A percentile compares a stretch with the other conserved stretches of the same genome.
Conservation (phyloP, 1,139 yeast genomes). For the Lodderomyces orthopsilosis region DNA sequence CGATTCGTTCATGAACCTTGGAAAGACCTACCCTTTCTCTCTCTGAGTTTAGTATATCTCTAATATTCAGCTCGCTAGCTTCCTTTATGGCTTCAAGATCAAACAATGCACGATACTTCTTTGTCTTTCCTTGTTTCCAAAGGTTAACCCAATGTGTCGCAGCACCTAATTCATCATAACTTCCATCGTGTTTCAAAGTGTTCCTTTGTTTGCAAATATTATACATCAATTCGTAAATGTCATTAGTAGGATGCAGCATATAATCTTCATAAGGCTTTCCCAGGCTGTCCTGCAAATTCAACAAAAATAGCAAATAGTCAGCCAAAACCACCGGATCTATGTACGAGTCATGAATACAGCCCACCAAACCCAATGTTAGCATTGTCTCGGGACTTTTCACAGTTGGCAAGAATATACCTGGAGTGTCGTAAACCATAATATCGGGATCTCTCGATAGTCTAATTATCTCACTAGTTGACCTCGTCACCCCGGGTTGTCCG, state of each 20-base stretch:
- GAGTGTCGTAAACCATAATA: slow-evolving; percentile 80
- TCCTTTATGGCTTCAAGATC: slow-evolving; percentile 37
- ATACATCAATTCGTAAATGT: slow-evolving; percentile 57
- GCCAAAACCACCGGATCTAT: slow-evolving; percentile 86
- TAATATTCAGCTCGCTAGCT: slow-evolving; percentile 24
- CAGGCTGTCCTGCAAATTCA: slow-evolving; percentile 61
- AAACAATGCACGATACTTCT: slow-evolving; percentile 32
- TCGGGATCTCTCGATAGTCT: slow-evolving; percentile 61
- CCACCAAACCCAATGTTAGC: slow-evolving; percentile 72
- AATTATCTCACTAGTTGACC: slow-evolving; percentile 75
- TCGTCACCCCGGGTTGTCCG: slow-evolving; percentile 87
- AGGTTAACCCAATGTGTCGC: slow-evolving; percentile 68
- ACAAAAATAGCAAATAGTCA: slow-evolving; percentile 72
- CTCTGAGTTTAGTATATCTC: slow-evolving; percentile 27
- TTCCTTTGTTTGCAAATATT: slow-evolving; percentile 49
- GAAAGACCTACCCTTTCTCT: slow-evolving; percentile 28
- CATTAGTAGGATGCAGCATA: slow-evolving; percentile 68
- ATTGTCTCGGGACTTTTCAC: slow-evolving; percentile 66
- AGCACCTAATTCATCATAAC: slow-evolving; percentile 56
- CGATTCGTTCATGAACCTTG: slow-evolving; percentile 29
- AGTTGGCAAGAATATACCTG: slow-evolving; percentile 85
- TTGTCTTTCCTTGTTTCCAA: slow-evolving; percentile 60
- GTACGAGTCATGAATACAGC: slow-evolving; percentile 68
- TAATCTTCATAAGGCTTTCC: slow-evolving; percentile 48
- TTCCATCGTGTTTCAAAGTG: slow-evolving; percentile 28